Conservation (phyloP, 345 rosid genomes). For the Zanthoxylum bungeanum region DNA sequence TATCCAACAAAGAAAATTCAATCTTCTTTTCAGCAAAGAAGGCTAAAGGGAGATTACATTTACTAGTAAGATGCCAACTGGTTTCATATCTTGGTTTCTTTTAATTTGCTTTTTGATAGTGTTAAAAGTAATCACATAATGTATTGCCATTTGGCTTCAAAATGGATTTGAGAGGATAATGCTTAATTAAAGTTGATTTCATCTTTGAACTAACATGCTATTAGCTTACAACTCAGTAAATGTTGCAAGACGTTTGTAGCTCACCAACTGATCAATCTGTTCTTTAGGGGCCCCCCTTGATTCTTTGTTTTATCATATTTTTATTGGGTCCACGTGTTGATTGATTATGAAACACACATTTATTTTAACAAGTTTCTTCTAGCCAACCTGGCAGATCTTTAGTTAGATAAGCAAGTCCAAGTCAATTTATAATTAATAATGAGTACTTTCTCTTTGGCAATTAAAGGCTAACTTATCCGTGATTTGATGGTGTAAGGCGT, state of each 20-base stretch:
- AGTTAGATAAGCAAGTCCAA: neutral
- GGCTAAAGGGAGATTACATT: neutral
- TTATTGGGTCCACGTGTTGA: neutral
- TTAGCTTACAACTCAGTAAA: conserved; percentile 6
- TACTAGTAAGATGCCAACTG: conserved; percentile 3
- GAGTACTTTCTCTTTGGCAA: neutral
- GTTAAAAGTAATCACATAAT: neutral
- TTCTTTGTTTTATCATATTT: neutral
- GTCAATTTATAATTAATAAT: neutral
- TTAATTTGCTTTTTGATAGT: neutral
- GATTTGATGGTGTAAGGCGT: no score
- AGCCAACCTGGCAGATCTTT: no score
- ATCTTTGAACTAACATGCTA: neutral
- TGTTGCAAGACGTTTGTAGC: conserved; percentile 3
- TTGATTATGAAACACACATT: neutral
- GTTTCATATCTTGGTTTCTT: neutral
- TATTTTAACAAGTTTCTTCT: neutral
- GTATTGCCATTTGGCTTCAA: conserved; percentile 8
- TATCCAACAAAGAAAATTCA: neutral
- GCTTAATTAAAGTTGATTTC: neutral
- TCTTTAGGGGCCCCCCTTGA: conserved; percentile 5
- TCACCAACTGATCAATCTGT: conserved; percentile 10
- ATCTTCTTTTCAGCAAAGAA: neutral
- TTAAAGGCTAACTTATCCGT: neutral
- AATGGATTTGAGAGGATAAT: neutral